Conservation (phyloP, 2,329 filamentous ascomycete genomes). For the Aspergillus sp. region DNA sequence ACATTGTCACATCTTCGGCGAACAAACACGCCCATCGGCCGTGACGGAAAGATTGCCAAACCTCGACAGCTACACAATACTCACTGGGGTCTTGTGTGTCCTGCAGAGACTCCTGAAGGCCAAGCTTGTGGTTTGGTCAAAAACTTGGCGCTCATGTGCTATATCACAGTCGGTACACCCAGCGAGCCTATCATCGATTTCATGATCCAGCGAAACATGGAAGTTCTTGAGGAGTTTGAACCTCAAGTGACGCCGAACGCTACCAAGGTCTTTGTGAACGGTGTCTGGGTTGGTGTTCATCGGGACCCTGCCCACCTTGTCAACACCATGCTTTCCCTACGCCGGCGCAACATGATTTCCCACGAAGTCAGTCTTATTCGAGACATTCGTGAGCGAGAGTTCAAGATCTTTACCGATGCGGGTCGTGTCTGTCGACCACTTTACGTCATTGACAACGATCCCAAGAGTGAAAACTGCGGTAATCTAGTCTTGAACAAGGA, state of each 20-base stretch:
- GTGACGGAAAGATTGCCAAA: constrained; percentile 97
- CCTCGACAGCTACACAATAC: constrained; percentile 97
- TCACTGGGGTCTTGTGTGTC: constrained; percentile 96
- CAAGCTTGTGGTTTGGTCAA: constrained; percentile 98
- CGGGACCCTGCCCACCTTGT: constrained; percentile 85
- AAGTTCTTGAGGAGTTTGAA: constrained; percentile 93
- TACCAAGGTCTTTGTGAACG: constrained; percentile 97
- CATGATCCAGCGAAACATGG: constrained; percentile 95
- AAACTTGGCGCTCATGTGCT: constrained; percentile 97
- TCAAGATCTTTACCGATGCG: constrained; percentile 97
- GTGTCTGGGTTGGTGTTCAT: constrained; percentile 96
- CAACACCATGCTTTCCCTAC: constrained; percentile 71
- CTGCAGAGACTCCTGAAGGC: constrained; percentile 95
- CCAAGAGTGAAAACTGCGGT: constrained; percentile 71
- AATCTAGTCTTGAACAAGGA: constrained; percentile 80
- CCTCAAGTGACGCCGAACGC: constrained; percentile 81
- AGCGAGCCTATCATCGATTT: constrained; percentile 89
- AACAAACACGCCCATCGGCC: constrained; percentile 95
- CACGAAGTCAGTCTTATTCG: constrained; percentile 92
- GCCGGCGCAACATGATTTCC: constrained; percentile 78
- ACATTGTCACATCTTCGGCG: constrained; percentile 94
- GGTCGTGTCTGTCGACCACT: constrained; percentile 91
- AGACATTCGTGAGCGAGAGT: constrained; percentile 95
- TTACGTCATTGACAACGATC: constrained; percentile 88
- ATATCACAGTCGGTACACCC: constrained; percentile 91